Evolutionary conservation across 2,329 filamentous ascomycete species (phyloP).

Genomic region (Huntiella savannae): DNA sequence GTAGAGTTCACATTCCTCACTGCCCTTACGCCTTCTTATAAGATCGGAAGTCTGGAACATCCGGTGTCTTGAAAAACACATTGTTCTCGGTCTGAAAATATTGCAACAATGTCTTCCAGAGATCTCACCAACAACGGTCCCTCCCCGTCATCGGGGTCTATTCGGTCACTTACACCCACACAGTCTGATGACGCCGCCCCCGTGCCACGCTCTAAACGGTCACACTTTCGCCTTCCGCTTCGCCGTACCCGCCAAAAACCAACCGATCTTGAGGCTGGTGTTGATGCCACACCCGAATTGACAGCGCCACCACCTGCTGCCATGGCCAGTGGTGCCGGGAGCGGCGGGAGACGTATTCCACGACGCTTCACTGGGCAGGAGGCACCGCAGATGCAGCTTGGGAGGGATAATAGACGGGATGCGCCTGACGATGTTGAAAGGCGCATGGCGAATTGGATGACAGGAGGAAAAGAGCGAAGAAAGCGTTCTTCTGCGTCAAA

Average conservation of each 20-base stretch:
- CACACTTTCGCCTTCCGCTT: slow-evolving; percentile 1
- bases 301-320: slow-evolving; percentile 1
- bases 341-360: neutral
- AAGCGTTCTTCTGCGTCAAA: neutral
- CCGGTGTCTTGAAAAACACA: neutral
- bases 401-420: slow-evolving; percentile 13
- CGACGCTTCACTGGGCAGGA: slow-evolving; percentile 23
- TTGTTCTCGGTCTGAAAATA: neutral
- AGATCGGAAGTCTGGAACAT: neutral
- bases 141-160: neutral
- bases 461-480: neutral
- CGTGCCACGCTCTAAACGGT: neutral
- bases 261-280: slow-evolving; percentile 2
- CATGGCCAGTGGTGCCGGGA: neutral
- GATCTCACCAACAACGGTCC: neutral
- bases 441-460: slow-evolving; percentile 1
- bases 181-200: too few relatives aligned
- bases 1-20: too few relatives aligned
- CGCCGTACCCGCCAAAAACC: neutral
- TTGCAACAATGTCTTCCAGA: neutral
- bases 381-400: slow-evolving; percentile 28
- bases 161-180: neutral
- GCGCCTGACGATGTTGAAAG: neutral
- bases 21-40: too few relatives aligned
- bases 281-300: neutral